These are phyloP conservation scores for Logfia minima DNA, from an alignment of 129 eudicot species.

Conservation along the genomic window DNA sequence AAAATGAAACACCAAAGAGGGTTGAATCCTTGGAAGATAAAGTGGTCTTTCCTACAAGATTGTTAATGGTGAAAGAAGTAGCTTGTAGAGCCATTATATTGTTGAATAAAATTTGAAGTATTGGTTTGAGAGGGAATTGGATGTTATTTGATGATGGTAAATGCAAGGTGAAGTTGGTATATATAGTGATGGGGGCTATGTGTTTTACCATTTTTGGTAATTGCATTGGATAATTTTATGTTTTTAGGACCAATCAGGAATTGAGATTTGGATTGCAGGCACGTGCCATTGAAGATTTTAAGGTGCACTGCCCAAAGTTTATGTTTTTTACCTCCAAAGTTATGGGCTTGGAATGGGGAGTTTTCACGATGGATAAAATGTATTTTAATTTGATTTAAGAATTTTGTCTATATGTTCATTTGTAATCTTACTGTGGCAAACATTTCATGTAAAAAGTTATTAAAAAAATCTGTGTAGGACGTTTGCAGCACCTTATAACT, in stretches of 20 bases:
- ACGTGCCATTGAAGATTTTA: constrained; percentile 27
- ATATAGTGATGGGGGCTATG: background rate
- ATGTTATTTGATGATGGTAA: constrained; percentile 14
- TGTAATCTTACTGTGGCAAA: background rate
- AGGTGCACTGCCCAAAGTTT: constrained; percentile 36
- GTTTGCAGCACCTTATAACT: too few species aligned
- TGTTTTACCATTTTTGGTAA: constrained; percentile 17
- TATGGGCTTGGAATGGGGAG: constrained; percentile 43
- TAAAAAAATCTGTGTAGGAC: too few species aligned
- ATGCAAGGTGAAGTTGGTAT: constrained; percentile 15
- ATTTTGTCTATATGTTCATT: background rate
- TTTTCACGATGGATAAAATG: constrained; percentile 13
- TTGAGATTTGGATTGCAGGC: constrained; percentile 44
- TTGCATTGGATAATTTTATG: constrained; percentile 56
- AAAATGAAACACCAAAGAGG: constrained; percentile 52
- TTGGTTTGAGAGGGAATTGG: constrained; percentile 4
- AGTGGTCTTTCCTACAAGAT: constrained; percentile 41
- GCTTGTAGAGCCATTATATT: constrained; percentile 77
- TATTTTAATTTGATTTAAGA: background rate
- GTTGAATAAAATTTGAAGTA: constrained; percentile 1
- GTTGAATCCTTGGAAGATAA: constrained; percentile 51
- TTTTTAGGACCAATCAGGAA: constrained; percentile 50
- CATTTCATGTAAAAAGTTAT: too few species aligned
- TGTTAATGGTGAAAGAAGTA: constrained; percentile 55
- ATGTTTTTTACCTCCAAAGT: constrained; percentile 21